Conservation (phyloP, 257 asterid species). For the Nicotiana attenuata region DNA sequence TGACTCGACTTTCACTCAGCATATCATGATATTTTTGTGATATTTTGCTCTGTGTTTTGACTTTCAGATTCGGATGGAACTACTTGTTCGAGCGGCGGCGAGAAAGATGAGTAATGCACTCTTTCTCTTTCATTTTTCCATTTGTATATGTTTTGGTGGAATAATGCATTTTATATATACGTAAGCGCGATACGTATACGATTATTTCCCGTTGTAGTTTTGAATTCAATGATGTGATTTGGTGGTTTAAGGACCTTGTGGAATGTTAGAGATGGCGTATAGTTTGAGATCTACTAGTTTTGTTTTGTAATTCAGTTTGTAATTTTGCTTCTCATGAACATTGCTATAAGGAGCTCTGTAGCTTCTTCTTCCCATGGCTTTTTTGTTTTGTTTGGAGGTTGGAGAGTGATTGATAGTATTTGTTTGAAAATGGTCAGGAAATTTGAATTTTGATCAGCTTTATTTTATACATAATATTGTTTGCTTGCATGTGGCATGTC, state of each 20-base stretch:
- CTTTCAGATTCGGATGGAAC: conserved; percentile 76
- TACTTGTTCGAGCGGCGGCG: conserved; percentile 47
- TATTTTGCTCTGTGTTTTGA: conserved; percentile 16
- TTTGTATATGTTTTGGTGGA: conserved; percentile 16
- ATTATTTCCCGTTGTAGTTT: not conserved
- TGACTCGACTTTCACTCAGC: conserved; percentile 18
- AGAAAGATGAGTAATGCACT: conserved; percentile 60
- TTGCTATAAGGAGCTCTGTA: conserved; percentile 13
- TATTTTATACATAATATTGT: not conserved
- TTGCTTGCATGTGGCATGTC: conserved; percentile 6
- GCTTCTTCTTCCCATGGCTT: not conserved
- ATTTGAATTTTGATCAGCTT: not conserved
- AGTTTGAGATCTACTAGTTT: conserved; percentile 38
- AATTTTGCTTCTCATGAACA: conserved; percentile 1
- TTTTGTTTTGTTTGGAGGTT: not conserved
- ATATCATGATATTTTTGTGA: conserved; percentile 15
- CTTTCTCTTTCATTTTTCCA: conserved; percentile 11
- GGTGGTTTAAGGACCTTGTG: conserved; percentile 4
- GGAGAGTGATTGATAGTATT: not conserved
- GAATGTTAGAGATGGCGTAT: conserved; percentile 21
- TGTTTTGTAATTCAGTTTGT: conserved; percentile 25
- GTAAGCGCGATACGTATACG: not conserved
- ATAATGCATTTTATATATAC: not conserved
- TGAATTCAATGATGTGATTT: conserved; percentile 4
- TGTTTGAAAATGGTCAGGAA: not conserved